Conservation (phyloP, 257 asterid species). For the Penstemon davidsonii region DNA sequence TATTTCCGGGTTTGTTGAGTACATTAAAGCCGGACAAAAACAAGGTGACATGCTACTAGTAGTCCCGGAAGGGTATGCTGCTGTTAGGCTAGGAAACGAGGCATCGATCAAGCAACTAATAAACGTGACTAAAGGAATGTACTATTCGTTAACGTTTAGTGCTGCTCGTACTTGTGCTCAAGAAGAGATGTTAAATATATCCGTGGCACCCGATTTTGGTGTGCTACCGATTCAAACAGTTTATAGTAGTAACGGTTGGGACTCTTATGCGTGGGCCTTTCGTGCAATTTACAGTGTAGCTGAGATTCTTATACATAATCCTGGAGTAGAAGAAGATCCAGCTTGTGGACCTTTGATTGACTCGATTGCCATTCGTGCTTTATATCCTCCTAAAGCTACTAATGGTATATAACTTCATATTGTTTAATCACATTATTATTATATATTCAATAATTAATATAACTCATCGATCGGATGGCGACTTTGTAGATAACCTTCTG, state of each 20-base stretch:
- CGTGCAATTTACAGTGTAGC: conserved; percentile 37
- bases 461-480: too few relatives aligned
- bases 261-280: conserved; percentile 91
- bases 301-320: conserved; percentile 75
- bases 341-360: conserved; percentile 97
- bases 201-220: conserved; percentile 81
- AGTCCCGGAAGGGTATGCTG: conserved; percentile 93
- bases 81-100: conserved; percentile 87
- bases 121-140: conserved; percentile 73
- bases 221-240: conserved; percentile 78
- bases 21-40: conserved; percentile 90
- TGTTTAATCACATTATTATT: too few relatives aligned
- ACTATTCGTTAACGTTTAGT: conserved; percentile 78
- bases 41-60: conserved; percentile 94
- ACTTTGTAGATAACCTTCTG: conserved; percentile 52
- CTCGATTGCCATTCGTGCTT: conserved; percentile 65
- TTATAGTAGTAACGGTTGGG: conserved; percentile 95
- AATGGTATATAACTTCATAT: conserved; percentile 25
- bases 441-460: too few relatives aligned
- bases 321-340: conserved; percentile 91
- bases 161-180: conserved; percentile 96
- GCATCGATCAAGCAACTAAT: conserved; percentile 74
- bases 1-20: conserved; percentile 82
- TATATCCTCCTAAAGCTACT: conserved; percentile 82
- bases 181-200: conserved; percentile 71